These are phyloP conservation scores for Colletotrichum incanum DNA, from an alignment of 2,329 filamentous ascomycete genomes.

Conservation along the genomic window DNA sequence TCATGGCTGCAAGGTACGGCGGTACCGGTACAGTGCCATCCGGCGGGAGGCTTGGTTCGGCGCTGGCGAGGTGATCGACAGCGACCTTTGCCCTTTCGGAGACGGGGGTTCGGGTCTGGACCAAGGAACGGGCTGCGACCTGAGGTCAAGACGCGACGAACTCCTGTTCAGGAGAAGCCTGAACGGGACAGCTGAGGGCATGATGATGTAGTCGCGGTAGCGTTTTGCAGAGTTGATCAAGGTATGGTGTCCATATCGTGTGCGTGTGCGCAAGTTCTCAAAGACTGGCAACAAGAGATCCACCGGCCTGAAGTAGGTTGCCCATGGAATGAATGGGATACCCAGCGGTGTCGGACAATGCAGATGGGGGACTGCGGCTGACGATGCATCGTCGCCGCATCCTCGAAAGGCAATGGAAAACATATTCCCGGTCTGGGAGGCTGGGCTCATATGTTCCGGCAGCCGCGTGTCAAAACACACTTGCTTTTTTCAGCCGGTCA, in stretches of 20 bases:
- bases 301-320: conserved; percentile 34
- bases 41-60: conserved; percentile 31
- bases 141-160: conserved; percentile 26
- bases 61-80: conserved; percentile 35
- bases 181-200: conserved; percentile 20
- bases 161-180: conserved; percentile 17
- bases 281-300: conserved; percentile 15
- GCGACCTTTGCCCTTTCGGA: conserved; percentile 36
- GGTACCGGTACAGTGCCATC: conserved; percentile 29
- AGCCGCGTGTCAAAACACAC: conserved; percentile 13
- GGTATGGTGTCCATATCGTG: conserved; percentile 4
- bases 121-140: conserved; percentile 24
- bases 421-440: conserved; percentile 4
- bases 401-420: not conserved
- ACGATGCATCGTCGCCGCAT: not conserved
- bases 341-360: not conserved
- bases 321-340: not conserved
- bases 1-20: conserved; percentile 14
- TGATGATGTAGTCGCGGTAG: conserved; percentile 34
- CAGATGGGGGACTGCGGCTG: conserved; percentile 3
- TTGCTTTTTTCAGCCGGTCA: conserved; percentile 4
- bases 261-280: not conserved
- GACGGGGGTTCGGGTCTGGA: conserved; percentile 19
- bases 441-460: conserved; percentile 9
- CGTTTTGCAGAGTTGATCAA: conserved; percentile 19